Evolutionary conservation across 768 basidiomycete genomes (phyloP).

Genomic region (Leucogyrophana mollusca): DNA sequence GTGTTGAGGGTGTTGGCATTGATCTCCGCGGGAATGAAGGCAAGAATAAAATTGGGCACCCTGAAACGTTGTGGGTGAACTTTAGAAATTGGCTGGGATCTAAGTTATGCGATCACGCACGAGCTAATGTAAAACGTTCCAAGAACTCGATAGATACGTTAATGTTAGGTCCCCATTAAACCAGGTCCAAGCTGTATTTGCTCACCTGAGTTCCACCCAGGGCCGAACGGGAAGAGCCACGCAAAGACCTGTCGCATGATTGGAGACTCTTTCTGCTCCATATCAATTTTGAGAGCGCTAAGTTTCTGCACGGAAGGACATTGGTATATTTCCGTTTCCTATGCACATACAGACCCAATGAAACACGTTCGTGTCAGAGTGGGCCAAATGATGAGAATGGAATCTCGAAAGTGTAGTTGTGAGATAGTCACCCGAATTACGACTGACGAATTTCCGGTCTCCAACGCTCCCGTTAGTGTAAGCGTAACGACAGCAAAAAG

Average conservation of each 20-base stretch:
- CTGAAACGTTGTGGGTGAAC: conserved; percentile 38
- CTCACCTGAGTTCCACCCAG: conserved; percentile 78
- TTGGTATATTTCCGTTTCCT: conserved; percentile 45
- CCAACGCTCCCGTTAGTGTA: conserved; percentile 15
- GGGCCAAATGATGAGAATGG: background rate
- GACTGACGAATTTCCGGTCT: conserved; percentile 20
- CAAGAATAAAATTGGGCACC: conserved; percentile 92
- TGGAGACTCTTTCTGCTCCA: conserved; percentile 67
- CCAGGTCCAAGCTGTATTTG: conserved; percentile 7
- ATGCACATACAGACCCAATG: background rate
- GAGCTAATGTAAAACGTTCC: conserved; percentile 97
- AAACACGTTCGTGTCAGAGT: conserved; percentile 13
- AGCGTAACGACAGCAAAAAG: conserved; percentile 39
- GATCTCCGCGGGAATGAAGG: conserved; percentile 89
- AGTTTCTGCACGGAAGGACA: conserved; percentile 45
- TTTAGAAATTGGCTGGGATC: conserved; percentile 11
- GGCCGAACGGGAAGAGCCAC: conserved; percentile 86
- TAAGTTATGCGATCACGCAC: conserved; percentile 45
- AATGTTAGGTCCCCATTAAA: conserved; percentile 4
- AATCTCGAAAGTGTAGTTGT: background rate
- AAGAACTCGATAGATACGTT: conserved; percentile 47
- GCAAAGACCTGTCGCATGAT: conserved; percentile 79
- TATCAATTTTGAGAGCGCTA: conserved; percentile 54
- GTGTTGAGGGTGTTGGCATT: conserved; percentile 83
- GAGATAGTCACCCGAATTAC: conserved; percentile 29